phyloP scores from a whole-genome alignment of 805 yeast genomes.

The Vanderwaltozyma tropicalis region DNA sequence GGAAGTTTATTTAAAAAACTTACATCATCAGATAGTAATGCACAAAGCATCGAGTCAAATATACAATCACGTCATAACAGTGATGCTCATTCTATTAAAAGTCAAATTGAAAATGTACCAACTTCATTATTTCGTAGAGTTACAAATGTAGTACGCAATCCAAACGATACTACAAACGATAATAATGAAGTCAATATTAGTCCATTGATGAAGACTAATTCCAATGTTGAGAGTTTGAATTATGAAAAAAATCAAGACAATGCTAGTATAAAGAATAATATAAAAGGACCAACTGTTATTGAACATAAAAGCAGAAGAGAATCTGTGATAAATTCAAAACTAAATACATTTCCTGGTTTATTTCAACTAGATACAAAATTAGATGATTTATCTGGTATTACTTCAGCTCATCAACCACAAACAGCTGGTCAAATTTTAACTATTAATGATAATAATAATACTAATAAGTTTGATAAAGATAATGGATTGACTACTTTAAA shows the following conservation, averaged over 20 bases:
- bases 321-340: conserved; percentile 2
- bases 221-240: not conserved
- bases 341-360: conserved; percentile 1
- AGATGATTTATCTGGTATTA: conserved; percentile 21
- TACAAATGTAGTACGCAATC: not conserved
- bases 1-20: conserved; percentile 17
- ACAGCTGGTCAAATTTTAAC: not conserved
- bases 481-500: not conserved
- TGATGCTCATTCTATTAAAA: not conserved
- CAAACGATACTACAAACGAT: not conserved
- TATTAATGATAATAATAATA: not conserved
- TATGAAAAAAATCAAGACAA: not conserved
- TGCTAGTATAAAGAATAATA: no score
- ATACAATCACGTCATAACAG: not conserved
- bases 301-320: conserved; percentile 6
- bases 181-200: not conserved
- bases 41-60: not conserved
- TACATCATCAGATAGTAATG: no score
- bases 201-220: not conserved
- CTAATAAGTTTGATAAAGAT: not conserved
- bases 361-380: conserved; percentile 23
- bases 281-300: not conserved
- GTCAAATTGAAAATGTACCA: conserved; percentile 1
- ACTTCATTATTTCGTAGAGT: conserved; percentile 1
- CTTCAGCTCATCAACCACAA: conserved; percentile 4